Percentiles rank a stretch among this genome's conserved stretches.
Evolutionary conservation across 805 yeast species (phyloP).

Genomic region (Schwanniomyces pseudopolymorphus): DNA sequence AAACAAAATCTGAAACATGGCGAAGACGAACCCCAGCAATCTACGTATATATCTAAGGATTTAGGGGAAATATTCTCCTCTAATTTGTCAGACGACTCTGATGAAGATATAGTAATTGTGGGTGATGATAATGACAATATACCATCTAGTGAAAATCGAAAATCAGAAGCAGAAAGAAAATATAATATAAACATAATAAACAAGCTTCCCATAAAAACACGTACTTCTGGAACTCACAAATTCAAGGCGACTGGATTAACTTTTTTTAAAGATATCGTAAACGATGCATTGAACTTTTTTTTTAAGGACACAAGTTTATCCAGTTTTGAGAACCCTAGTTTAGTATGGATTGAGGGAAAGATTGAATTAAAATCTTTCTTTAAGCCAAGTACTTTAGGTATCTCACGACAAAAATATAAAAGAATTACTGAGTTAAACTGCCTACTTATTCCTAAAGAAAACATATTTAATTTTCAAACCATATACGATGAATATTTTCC

Average conservation of each 20-base stretch:
- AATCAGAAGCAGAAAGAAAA: conserved; percentile 12
- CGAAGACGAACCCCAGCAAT: not conserved
- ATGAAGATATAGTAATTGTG: not conserved
- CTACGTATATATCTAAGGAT: not conserved
- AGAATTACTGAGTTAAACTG: conserved; percentile 16
- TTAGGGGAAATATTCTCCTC: not conserved
- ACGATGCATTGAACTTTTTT: conserved; percentile 15
- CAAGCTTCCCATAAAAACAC: conserved; percentile 15
- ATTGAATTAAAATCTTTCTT: conserved; percentile 37
- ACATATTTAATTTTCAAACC: conserved; percentile 17
- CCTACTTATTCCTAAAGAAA: conserved; percentile 20
- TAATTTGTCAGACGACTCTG: not conserved
- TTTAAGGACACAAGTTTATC: not conserved
- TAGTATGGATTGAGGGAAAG: conserved; percentile 42
- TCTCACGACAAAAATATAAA: conserved; percentile 21
- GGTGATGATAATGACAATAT: not conserved
- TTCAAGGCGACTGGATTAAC: conserved; percentile 24
- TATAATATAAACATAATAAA: conserved; percentile 29
- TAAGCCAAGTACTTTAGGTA: conserved; percentile 40
- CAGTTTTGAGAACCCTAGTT: conserved; percentile 5
- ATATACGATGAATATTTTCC: conserved; percentile 30
- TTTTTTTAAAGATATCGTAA: conserved; percentile 21
- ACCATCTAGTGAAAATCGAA: not conserved
- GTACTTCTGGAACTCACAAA: conserved; percentile 9
- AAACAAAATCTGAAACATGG: not conserved